Evolutionary conservation across 768 basidiomycete genomes (phyloP), one percentile per base, ranked within the genome.

Genomic region (Dentipellis sp.): DNA sequence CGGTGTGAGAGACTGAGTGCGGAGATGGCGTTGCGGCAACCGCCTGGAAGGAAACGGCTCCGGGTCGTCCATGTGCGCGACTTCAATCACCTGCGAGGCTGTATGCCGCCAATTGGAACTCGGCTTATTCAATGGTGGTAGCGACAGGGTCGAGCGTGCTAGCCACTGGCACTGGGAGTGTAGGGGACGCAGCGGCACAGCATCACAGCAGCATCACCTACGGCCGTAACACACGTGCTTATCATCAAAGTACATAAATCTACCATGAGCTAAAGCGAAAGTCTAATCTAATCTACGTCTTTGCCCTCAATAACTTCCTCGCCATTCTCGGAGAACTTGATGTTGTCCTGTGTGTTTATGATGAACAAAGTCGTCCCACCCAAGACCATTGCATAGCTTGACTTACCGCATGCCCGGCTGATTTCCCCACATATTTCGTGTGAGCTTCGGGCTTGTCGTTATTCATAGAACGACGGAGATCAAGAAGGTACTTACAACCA

Each of bases 341-440:
- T 80, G 62, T 88, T 88, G 51, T 84, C 78, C 86, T 91, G 61
- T 37, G 29, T 29, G 6, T 29, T 29, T 34, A 29, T 8, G 37
- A 51, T 49, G 4, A 71, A 74, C 66, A 53, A 75, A 76, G 23
- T 67, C 64, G 61, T 77, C 72, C n/a, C 62, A 59, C 14, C 72
- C 7, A 76, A 8, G 14, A 6, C 6, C 29, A 29, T 29, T 5
- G 47, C n/a, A 21, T 19, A 23, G 23, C 48, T 36, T 34, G 10
- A 55, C 68, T 54, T 56, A 79, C 78, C 58, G 71, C 62, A 51
- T 75, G 73, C 9, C 71, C 72, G 2, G 68, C 66, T 10, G 86
- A 88, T 66, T 79, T 88, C 12, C 88, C 89, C 56, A 92, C 73
- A 60, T 89, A 92, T 67, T 93, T 93, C 8, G 91, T 93, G 63